Evolutionary conservation across 1,284 basidiomycete species (phyloP).

Genomic region (Vanrija humicola): DNA sequence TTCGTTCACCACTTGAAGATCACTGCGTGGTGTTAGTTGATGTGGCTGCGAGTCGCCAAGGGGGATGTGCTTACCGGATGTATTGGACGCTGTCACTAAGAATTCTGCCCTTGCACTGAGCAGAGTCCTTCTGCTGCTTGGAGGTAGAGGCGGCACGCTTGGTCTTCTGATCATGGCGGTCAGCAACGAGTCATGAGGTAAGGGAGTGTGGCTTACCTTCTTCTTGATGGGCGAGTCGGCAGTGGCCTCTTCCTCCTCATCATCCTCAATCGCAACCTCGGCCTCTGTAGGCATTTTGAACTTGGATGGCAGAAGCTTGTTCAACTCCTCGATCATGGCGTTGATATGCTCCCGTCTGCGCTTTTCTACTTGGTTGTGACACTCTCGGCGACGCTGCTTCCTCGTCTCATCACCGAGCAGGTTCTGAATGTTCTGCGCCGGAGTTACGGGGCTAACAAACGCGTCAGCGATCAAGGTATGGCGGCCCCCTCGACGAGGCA

Average conservation of each 20-base stretch:
- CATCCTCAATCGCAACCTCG: conserved; percentile 30
- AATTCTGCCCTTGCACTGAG: conserved; percentile 43
- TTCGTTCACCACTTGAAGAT: conserved; percentile 31
- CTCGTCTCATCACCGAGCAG: conserved; percentile 30
- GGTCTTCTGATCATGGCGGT: conserved; percentile 16
- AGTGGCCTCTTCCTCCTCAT: conserved; percentile 35
- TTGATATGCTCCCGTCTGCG: conserved; percentile 47
- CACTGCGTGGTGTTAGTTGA: conserved; percentile 15
- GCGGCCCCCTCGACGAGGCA: too few species aligned
- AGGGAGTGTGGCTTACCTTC: conserved; percentile 20
- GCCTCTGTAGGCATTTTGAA: conserved; percentile 26
- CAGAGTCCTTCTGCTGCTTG: conserved; percentile 34
- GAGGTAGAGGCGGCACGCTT: conserved; percentile 31
- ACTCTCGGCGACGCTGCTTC: conserved; percentile 42
- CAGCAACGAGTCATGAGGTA: conserved; percentile 19
- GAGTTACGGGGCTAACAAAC: conserved; percentile 32
- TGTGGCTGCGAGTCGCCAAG: too few species aligned
- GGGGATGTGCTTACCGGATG: conserved; percentile 28
- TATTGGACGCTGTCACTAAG: conserved; percentile 40
- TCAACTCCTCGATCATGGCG: conserved; percentile 46
- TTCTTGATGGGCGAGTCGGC: conserved; percentile 26
- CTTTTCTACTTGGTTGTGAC: conserved; percentile 48
- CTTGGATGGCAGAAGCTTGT: conserved; percentile 32
- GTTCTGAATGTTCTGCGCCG: conserved; percentile 22
- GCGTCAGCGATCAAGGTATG: neutral